phyloP scores from a whole-genome alignment of 805 yeast species.

The Candida verbasci region DNA sequence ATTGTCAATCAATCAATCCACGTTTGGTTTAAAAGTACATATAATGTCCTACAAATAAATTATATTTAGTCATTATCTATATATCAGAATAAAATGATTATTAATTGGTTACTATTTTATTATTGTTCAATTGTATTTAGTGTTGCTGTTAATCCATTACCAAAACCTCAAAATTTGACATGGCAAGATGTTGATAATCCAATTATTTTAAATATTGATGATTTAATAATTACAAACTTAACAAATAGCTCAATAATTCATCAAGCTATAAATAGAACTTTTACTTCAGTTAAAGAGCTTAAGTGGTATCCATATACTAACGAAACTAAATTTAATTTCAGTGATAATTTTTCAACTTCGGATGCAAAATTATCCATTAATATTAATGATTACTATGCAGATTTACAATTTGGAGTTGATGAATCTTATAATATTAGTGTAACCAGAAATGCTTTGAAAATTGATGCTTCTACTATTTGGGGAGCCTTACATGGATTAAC shows the following conservation, averaged over 20 bases:
- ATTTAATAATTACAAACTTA: constrained; percentile 1
- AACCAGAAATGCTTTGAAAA: constrained; percentile 12
- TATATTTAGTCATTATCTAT: too few species aligned
- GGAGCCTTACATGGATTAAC: constrained; percentile 39
- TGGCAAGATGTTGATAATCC: constrained; percentile 16
- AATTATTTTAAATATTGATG: constrained; percentile 4
- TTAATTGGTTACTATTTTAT: not conserved
- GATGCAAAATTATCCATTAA: constrained; percentile 6
- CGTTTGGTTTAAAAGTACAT: too few species aligned
- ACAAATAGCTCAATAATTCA: constrained; percentile 1
- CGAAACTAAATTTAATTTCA: not conserved
- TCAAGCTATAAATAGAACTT: constrained; percentile 7
- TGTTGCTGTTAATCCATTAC: constrained; percentile 17
- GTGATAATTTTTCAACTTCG: not conserved
- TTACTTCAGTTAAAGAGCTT: constrained; percentile 13
- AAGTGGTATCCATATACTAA: constrained; percentile 19
- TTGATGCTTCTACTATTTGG: constrained; percentile 33
- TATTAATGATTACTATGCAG: constrained; percentile 17
- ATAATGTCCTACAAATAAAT: too few species aligned
- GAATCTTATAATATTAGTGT: constrained; percentile 28
- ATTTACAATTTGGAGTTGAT: constrained; percentile 31
- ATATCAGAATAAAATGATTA: too few species aligned
- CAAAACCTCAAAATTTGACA: constrained; percentile 18
- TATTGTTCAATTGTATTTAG: not conserved
- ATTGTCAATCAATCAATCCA: too few species aligned